These are phyloP conservation scores for Neurospora tetraspora DNA, from an alignment of 495 filamentous ascomycete genomes.

Conservation along the genomic window DNA sequence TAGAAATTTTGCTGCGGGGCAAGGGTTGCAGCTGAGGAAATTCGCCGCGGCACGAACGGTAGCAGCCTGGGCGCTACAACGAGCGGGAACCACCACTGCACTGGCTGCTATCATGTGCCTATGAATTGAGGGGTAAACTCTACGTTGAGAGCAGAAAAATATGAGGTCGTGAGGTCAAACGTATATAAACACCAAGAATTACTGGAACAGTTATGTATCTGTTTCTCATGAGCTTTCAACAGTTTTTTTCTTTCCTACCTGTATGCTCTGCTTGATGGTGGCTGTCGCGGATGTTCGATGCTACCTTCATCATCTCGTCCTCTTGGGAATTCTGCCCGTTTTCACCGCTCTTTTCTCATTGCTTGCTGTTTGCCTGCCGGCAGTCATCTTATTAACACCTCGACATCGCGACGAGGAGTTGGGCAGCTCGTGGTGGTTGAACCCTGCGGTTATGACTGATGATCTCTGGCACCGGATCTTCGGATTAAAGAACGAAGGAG, in stretches of 20 bases:
- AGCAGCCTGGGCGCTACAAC: background rate
- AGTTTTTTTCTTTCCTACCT: background rate
- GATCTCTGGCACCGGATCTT: background rate
- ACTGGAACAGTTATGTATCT: background rate
- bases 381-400: background rate
- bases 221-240: background rate
- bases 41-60: background rate
- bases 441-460: no score
- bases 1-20: constrained; percentile 11
- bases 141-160: background rate
- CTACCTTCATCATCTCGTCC: background rate
- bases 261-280: background rate
- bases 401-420: background rate
- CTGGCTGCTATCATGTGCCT: background rate
- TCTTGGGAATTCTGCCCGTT: background rate
- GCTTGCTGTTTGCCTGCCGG: background rate
- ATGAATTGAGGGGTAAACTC: background rate
- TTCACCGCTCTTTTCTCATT: background rate
- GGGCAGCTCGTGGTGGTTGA: background rate
- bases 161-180: background rate
- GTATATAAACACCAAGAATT: background rate
- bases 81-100: background rate
- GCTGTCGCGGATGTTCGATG: background rate
- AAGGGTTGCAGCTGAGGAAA: background rate
- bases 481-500: background rate